Evolutionary conservation across 768 basidiomycete genomes (phyloP).

Genomic region (Hemileccinum rubropunctum): DNA sequence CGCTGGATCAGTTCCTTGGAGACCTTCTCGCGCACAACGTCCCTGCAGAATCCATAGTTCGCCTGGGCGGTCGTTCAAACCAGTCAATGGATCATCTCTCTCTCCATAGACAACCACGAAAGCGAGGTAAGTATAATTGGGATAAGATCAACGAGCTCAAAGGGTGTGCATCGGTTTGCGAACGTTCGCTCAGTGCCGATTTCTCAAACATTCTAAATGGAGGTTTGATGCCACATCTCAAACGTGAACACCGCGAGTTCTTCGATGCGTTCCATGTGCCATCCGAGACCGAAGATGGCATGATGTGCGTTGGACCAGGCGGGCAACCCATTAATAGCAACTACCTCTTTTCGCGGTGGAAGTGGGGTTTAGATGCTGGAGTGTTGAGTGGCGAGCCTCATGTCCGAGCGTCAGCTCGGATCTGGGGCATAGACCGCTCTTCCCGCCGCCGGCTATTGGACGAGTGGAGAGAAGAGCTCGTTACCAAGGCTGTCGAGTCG

Average conservation of each 20-base stretch:
- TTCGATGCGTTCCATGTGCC: constrained; percentile 48
- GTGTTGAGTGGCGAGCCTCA: constrained; percentile 31
- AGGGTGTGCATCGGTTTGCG: constrained; percentile 36
- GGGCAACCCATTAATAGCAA: constrained; percentile 34
- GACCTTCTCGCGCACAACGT: constrained; percentile 59
- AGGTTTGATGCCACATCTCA: neutral
- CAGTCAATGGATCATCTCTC: constrained; percentile 41
- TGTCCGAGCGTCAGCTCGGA: constrained; percentile 23
- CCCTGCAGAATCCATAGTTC: constrained; percentile 45
- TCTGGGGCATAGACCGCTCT: constrained; percentile 39
- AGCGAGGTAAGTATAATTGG: neutral
- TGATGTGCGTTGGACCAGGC: constrained; percentile 41
- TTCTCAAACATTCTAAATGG: neutral
- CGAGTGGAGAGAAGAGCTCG: constrained; percentile 36
- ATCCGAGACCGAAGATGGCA: constrained; percentile 36
- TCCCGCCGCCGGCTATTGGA: constrained; percentile 27
- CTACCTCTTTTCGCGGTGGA: constrained; percentile 53
- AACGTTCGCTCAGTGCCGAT: constrained; percentile 16
- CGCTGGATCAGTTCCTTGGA: constrained; percentile 64
- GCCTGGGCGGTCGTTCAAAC: constrained; percentile 56
- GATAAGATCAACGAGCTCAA: constrained; percentile 16
- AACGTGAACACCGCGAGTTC: constrained; percentile 36
- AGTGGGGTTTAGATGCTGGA: constrained; percentile 41
- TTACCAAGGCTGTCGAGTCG: constrained; percentile 30
- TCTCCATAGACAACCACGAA: constrained; percentile 28